Evolutionary conservation across 345 rosid species (phyloP), one percentile per base, ranked within the genome.

Genomic region (Passiflora organensis): DNA sequence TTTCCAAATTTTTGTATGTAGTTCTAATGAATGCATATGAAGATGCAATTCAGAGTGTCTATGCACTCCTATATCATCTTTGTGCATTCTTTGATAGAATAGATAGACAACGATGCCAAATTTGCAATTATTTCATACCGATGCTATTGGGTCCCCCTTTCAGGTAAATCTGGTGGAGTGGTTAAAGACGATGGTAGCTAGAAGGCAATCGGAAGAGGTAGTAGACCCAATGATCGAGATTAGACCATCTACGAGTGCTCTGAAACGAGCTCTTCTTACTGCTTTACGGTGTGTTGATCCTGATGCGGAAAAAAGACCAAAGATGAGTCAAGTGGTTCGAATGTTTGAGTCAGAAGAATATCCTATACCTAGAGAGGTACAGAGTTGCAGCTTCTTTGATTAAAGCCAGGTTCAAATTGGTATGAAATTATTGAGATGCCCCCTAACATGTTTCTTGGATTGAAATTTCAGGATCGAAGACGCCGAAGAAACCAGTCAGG

Each of bases 241-340:
- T 44, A 81, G 76, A 76, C 96, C 98, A 45, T 64, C 91, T 22
- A 83, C 93, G 17, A 85, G 96, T 36, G 82, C 83, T 39, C 98
- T 91, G 42, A 91, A 91, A 63, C 73, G 96, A 53, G 95, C 84
- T 56, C 96, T 91, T 58, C 77, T 91, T 67, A 88, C 96, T 53
- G 93, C 98, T 65, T 68, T 91, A 60, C 84, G 98, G 75, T 91
- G 98, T 45, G 95, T 91, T 32, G 98, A 91, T 79, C 96, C 95
- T 41, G 98, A 91, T 70, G 71, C 88, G 37, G 88, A 78, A 48
- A 91, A 91, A 81, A 83, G 98, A 62, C 95, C 96, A 19, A 91
- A 79, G 78, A 91, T 91, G 98, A 85, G 95, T 66, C 98, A 84
- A 73, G 98, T 85, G 4, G 93, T 75, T 53, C 85, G 96, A 47